phyloP scores from a whole-genome alignment of 2,329 filamentous ascomycete species.

The Xylaria sp. region DNA sequence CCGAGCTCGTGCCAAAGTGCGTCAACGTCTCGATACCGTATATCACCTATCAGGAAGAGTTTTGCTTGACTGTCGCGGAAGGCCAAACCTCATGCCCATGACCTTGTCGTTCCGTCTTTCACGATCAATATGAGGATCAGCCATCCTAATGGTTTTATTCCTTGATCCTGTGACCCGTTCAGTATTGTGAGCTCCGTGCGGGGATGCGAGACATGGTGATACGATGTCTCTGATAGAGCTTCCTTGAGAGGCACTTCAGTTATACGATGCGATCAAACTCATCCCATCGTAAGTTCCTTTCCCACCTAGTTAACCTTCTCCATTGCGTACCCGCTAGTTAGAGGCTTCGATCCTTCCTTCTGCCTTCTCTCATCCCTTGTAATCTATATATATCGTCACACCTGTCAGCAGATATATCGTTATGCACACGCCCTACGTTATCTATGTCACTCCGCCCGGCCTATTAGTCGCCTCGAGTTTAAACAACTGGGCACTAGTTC shows the following conservation, averaged over 20 bases:
- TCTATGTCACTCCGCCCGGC: no score
- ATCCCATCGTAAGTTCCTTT: slow-evolving; percentile 21
- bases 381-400: no score
- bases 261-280: slow-evolving; percentile 7
- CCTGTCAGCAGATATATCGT: no score
- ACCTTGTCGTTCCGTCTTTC: not conserved
- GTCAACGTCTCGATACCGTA: not conserved
- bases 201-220: slow-evolving; percentile 14
- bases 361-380: slow-evolving; percentile 17
- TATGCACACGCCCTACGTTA: no score
- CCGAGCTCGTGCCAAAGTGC: no score
- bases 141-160: not conserved
- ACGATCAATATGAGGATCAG: not conserved
- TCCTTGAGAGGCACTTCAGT: not conserved
- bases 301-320: no score
- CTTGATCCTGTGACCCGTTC: not conserved
- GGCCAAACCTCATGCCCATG: not conserved
- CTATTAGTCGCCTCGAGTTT: no score
- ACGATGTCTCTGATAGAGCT: slow-evolving; percentile 3
- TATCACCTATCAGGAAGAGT: not conserved
- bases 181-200: not conserved
- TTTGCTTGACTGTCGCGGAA: not conserved
- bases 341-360: slow-evolving; percentile 14
- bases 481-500: no score
- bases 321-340: not conserved